phyloP scores from a whole-genome alignment of 768 basidiomycete species.

The Pilatotrama ljubarskyi region DNA sequence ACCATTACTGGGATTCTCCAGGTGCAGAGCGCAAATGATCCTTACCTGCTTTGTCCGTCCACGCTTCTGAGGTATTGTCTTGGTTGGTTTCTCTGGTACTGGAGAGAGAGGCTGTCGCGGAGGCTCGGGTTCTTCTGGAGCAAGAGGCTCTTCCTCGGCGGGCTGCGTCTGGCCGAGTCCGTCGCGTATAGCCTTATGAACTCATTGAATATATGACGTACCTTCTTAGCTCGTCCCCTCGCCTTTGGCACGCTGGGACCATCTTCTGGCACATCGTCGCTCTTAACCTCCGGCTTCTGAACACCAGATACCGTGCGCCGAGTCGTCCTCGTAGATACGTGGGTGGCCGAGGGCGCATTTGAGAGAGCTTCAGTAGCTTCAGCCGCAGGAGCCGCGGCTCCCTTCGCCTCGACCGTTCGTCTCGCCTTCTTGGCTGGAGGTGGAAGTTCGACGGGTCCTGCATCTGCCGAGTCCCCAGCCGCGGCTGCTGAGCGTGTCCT shows the following conservation, averaged over 20 bases:
- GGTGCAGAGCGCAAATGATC: not conserved
- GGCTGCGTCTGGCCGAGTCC: not conserved
- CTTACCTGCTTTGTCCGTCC: not conserved
- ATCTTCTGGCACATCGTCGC: not conserved
- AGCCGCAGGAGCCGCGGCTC: slow-evolving; percentile 7
- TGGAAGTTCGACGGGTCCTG: not conserved
- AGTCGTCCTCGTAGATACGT: not conserved
- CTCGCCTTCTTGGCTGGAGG: slow-evolving; percentile 1
- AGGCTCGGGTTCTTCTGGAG: not conserved
- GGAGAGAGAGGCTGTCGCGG: not conserved
- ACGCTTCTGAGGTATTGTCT: not conserved
- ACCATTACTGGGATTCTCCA: not conserved
- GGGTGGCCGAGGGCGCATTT: not conserved
- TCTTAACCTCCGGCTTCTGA: not conserved
- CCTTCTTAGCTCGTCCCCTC: not conserved
- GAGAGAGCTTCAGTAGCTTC: not conserved
- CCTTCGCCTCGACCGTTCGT: not conserved
- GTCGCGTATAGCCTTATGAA: not conserved
- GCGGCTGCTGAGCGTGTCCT: slow-evolving; percentile 20
- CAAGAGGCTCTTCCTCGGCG: not conserved
- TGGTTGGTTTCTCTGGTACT: not conserved
- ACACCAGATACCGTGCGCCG: slow-evolving; percentile 9
- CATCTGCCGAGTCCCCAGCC: slow-evolving; percentile 4
- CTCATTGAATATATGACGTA: not conserved
- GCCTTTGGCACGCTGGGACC: slow-evolving; percentile 6